Evolutionary conservation across 2,329 filamentous ascomycete species (phyloP), one percentile per base, ranked within the genome.

Genomic region (Intubia oerlemansii): DNA sequence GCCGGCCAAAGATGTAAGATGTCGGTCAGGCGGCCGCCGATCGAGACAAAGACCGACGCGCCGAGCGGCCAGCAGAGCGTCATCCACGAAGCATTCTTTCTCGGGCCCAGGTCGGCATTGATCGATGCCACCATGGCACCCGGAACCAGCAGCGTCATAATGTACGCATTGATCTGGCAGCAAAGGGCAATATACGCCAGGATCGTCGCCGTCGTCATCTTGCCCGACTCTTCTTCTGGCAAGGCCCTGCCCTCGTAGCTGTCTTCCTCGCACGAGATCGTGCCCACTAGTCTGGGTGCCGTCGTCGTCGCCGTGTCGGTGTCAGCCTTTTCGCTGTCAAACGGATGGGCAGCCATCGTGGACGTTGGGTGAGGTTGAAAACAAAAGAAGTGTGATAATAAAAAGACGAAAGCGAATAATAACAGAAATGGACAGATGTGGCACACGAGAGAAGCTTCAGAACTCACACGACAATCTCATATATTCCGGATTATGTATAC

Each of bases 81-180:
- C 13, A 51, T 50, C 47, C 47, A 51, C 5, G 42, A 39, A 25
- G 44, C 46, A 23, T 42, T 41, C 13, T 41, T 38, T 27, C 43
- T 41, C 3, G 46, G 47, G 8, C 45, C 47, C 6, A 49, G 41
- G 15, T 47, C 44, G 9, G 44, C 41, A 31, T 49, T 44, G 32
- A 49, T 49, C 28, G 44, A 42, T 12, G 42, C 39, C 12, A 48
- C 37, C 10, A 47, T 35, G 3, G 45, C 39, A 7, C 44, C 41
- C n/a, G 46, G 46, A 35, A 38, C 34, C 11, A 38, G 32, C 14
- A 38, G 32, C 9, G 43, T 44, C 32, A 44, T 39, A 11, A 44
- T 38, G 16, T 38, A 38, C 16, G 33, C 34, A n/a, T 38, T 34
- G 26, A 36, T 36, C 32, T 36, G 34, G 18, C 32, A 33, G 28